Percentiles rank a stretch among this genome's conserved stretches.
phyloP scores from a whole-genome alignment of 2,329 filamentous ascomycete genomes.

The Alternaria consortialis region DNA sequence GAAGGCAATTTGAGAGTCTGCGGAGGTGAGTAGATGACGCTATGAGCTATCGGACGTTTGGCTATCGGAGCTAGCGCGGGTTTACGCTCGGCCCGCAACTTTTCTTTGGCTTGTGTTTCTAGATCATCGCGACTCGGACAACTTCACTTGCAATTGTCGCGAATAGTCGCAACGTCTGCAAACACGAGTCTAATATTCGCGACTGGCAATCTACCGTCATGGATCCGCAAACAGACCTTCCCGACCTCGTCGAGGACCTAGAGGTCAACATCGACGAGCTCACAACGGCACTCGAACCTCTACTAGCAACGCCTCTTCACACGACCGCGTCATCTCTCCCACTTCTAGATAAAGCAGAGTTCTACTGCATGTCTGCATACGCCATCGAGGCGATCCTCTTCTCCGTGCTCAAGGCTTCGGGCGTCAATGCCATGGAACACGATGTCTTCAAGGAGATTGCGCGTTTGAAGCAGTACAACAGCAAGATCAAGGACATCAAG shows the following conservation, averaged over 20 bases:
- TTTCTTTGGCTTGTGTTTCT: constrained; percentile 23
- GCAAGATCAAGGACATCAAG: constrained; percentile 85
- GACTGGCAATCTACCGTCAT: constrained; percentile 45
- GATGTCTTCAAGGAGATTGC: constrained; percentile 85
- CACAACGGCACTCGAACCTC: constrained; percentile 75
- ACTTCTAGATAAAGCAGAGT: constrained; percentile 92
- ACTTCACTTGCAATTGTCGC: constrained; percentile 4
- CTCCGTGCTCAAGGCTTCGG: constrained; percentile 80
- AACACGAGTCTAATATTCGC: background rate
- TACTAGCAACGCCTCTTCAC: constrained; percentile 71
- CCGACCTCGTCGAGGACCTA: constrained; percentile 75
- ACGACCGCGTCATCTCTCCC: constrained; percentile 80
- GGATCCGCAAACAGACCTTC: constrained; percentile 65
- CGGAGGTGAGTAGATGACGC: constrained; percentile 19
- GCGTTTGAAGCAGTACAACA: constrained; percentile 89
- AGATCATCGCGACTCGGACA: constrained; percentile 1
- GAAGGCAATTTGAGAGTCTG: background rate
- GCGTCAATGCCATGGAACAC: constrained; percentile 81
- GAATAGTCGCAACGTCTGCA: background rate
- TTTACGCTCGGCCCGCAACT: constrained; percentile 39
- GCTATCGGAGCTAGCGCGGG: constrained; percentile 23
- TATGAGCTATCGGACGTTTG: constrained; percentile 10
- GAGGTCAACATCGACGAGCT: constrained; percentile 82
- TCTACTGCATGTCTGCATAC: constrained; percentile 88
- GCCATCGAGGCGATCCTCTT: constrained; percentile 91